Percentiles rank a stretch among this genome's conserved stretches.
Conservation (phyloP, 2,329 filamentous ascomycete genomes). For the Pseudocercospora macadamiae region DNA sequence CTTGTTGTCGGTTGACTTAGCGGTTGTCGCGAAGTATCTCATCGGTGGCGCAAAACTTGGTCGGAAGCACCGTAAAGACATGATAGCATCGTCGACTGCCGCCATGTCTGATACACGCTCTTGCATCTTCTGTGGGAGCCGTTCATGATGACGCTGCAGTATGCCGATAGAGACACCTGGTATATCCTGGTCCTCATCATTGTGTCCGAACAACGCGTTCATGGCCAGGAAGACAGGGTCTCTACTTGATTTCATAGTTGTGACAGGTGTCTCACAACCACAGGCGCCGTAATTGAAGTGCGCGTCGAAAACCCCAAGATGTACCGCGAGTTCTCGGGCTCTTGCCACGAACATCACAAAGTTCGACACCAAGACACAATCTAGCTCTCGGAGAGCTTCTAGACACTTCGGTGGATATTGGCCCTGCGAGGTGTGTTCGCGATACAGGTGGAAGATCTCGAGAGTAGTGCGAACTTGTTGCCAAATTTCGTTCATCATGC, state of each 20-base stretch:
- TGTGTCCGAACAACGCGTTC: neutral
- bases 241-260: slow-evolving; percentile 1
- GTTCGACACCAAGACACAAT: neutral
- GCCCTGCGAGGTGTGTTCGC: neutral
- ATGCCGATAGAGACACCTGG: neutral
- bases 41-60: neutral
- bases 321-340: neutral
- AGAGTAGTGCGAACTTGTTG: neutral
- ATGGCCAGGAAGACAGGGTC: neutral
- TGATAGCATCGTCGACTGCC: slow-evolving; percentile 5
- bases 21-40: neutral
- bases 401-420: no score
- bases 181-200: neutral
- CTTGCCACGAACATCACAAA: neutral
- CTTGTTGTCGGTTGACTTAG: no score
- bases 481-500: neutral
- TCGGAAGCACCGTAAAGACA: neutral
- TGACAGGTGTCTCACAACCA: neutral
- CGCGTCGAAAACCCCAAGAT: neutral
- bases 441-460: neutral
- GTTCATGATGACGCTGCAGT: neutral
- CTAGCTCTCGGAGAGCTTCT: neutral
- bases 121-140: neutral
- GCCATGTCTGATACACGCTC: slow-evolving; percentile 3
- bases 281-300: neutral